Evolutionary conservation across 305 asterid genomes (phyloP).

Genomic region (Coffea humblotiana): DNA sequence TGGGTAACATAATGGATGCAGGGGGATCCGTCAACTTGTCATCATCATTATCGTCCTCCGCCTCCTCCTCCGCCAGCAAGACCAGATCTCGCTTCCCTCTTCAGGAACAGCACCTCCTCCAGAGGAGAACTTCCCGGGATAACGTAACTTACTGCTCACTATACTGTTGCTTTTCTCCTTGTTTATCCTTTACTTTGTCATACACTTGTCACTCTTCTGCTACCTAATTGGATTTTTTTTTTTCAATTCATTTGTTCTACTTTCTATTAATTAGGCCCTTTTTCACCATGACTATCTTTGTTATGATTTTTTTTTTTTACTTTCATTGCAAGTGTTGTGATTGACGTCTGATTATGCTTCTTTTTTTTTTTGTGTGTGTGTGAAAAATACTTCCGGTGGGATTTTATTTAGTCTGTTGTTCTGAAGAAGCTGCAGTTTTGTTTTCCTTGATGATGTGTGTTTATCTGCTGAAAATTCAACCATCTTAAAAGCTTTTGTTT

Average conservation of each 20-base stretch:
- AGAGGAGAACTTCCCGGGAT: slow-evolving; percentile 58
- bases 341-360: too few species aligned
- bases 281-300: too few species aligned
- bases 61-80: slow-evolving; percentile 42
- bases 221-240: too few species aligned
- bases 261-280: too few species aligned
- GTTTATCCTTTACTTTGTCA: too few species aligned
- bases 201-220: too few species aligned
- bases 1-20: slow-evolving; percentile 67
- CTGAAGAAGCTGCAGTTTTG: neutral
- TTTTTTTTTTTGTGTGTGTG: too few species aligned
- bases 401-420: too few species aligned
- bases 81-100: slow-evolving; percentile 61
- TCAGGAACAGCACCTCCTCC: slow-evolving; percentile 60
- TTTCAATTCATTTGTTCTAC: too few species aligned
- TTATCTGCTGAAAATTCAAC: neutral
- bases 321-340: too few species aligned
- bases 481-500: neutral
- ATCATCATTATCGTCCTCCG: neutral
- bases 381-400: too few species aligned
- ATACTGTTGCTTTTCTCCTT: neutral
- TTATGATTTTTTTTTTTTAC: too few species aligned
- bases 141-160: slow-evolving; percentile 43
- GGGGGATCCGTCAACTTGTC: slow-evolving; percentile 34
- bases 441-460: neutral